Evolutionary conservation across 306 rosid species (phyloP), one percentile per base, ranked within the genome.

Genomic region (Hippophae tibetana): DNA sequence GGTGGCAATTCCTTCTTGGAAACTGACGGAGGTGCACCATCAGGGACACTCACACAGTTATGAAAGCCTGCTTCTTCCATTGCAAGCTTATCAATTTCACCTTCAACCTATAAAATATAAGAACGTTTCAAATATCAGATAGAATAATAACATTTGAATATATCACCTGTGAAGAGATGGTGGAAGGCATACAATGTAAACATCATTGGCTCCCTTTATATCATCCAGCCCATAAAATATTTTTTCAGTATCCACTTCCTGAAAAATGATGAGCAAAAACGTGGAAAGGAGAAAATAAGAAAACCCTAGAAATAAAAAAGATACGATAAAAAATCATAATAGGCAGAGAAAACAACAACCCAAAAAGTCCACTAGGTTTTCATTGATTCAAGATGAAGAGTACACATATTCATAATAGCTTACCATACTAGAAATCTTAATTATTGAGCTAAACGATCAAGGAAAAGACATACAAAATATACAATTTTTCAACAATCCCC

Each of bases 41-140:
- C 93, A 52, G 99, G 99, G 65, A 92, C 99, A 78, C 96, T 92
- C 49, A 88, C 86, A 25, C 99, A 92, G 68, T 92, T 92, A 57
- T 63, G 71, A 71, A 80, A 77, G 56, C 99, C 99, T 73, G 99
- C 96, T 80, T 92, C 99, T 84, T 89, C 99, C 93, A 88, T 73
- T 47, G 99, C 89, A 75, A 92, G 95, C 82, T 92, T 88, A 81
- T 92, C 96, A 72, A 92, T 83, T 69, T 92, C 96, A 31, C 99
- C 99, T 84, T 92, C 99, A 63, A 92, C 99, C 99, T 92, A 81
- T 47, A 68, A 64, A 51, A 62, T 43, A 14, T 5, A 75, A 55
- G 23, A 59, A 47, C 13, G 56, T 23, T 47, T 14, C 25, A 54
- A 49, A 51, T 26, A 53, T 65, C 14, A n/a, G 57, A 61, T 8